These are phyloP conservation scores for Debaryomyces coudertii DNA, from an alignment of 1,139 yeast species.

Conservation along the genomic window DNA sequence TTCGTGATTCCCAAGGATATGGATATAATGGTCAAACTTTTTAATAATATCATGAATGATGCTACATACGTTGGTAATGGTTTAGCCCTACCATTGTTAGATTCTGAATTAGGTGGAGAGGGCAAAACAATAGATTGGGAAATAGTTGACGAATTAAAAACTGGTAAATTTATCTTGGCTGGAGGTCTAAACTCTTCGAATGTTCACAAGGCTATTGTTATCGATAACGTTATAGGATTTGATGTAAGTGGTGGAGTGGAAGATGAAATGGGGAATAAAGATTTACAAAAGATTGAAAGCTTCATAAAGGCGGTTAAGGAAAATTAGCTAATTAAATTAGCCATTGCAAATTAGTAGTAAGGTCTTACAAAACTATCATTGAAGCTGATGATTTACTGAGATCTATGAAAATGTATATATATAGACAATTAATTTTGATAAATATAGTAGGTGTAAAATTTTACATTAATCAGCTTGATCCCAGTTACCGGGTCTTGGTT, in stretches of 20 bases:
- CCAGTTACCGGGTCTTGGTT: conserved; percentile 94
- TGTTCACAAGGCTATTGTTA: conserved; percentile 52
- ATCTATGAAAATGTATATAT: conserved; percentile 9
- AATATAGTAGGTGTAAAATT: background rate
- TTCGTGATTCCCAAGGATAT: conserved; percentile 63
- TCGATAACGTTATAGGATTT: conserved; percentile 70
- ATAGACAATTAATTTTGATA: conserved; percentile 3
- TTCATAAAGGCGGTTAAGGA: conserved; percentile 58
- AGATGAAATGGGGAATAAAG: conserved; percentile 67
- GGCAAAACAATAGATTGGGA: conserved; percentile 80
- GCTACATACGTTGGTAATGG: conserved; percentile 21
- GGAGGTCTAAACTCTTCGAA: conserved; percentile 87
- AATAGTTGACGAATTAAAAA: conserved; percentile 30
- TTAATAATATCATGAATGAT: conserved; percentile 16
- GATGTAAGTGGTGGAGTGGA: conserved; percentile 98
- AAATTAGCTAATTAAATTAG: conserved; percentile 5
- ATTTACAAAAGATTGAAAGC: conserved; percentile 55
- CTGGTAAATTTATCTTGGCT: conserved; percentile 68
- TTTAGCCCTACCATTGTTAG: conserved; percentile 65
- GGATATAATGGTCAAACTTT: conserved; percentile 24
- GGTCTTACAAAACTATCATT: background rate
- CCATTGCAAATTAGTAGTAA: background rate
- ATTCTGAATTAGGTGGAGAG: conserved; percentile 91
- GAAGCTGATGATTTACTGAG: background rate
- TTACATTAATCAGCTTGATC: conserved; percentile 77